These are phyloP conservation scores for Mycena chlorophos DNA, from an alignment of 768 basidiomycete genomes.

Conservation along the genomic window DNA sequence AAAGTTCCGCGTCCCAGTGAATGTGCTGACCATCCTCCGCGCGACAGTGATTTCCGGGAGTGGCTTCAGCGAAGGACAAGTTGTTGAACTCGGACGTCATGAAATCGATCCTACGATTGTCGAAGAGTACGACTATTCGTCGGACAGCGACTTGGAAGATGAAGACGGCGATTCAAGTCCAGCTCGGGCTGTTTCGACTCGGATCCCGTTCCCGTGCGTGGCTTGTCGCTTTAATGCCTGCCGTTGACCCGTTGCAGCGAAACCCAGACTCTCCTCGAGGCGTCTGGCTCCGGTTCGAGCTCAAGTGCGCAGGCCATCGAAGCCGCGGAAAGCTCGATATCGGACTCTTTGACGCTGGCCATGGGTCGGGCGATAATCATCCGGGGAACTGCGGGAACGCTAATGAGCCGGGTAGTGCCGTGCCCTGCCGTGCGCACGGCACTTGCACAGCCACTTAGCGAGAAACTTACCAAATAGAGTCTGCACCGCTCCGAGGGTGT, in stretches of 20 bases:
- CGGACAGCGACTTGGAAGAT: conserved; percentile 25
- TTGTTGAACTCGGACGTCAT: conserved; percentile 6
- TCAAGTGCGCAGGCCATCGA: neutral
- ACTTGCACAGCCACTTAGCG: no score
- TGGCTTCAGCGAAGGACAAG: conserved; percentile 8
- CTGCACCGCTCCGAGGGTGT: no score
- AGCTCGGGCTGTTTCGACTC: neutral
- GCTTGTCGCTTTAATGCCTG: neutral
- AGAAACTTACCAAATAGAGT: no score
- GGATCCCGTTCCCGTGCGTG: neutral
- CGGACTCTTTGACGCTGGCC: neutral
- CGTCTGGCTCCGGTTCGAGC: neutral
- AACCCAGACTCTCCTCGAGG: neutral
- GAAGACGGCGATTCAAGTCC: conserved; percentile 2
- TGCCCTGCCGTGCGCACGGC: no score
- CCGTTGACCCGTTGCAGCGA: neutral
- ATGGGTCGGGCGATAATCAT: neutral
- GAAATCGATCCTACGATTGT: neutral
- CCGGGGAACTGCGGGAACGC: neutral
- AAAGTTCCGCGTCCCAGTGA: neutral
- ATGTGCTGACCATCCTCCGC: neutral
- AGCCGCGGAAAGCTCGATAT: neutral
- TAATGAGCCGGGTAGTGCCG: no score
- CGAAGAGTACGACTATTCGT: conserved; percentile 19
- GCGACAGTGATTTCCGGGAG: conserved; percentile 17